These are phyloP conservation scores for Strobilomyces dryophilus DNA, from an alignment of 768 basidiomycete genomes.

Conservation along the genomic window DNA sequence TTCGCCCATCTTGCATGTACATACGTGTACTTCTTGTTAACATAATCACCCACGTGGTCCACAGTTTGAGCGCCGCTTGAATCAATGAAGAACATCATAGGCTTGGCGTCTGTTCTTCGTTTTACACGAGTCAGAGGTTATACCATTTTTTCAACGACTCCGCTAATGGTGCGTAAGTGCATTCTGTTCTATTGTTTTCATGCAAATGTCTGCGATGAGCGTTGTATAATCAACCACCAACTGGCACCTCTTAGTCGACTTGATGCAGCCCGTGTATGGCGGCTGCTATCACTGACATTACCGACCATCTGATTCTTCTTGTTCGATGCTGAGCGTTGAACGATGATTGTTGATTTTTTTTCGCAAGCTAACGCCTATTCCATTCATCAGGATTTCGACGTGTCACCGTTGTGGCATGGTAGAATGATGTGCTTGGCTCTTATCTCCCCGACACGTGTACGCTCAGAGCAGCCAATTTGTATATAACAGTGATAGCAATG, in stretches of 20 bases:
- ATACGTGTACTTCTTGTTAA: background rate
- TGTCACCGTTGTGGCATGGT: background rate
- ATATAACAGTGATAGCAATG: conserved; percentile 7
- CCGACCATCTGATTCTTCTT: conserved; percentile 48
- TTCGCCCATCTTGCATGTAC: background rate
- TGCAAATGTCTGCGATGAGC: conserved; percentile 57
- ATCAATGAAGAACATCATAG: no score
- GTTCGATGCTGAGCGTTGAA: no score
- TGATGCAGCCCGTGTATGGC: conserved; percentile 38
- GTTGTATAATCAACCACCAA: conserved; percentile 64
- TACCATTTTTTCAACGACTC: background rate
- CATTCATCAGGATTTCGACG: background rate
- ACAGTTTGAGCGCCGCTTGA: no score
- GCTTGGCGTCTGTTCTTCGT: no score
- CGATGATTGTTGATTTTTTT: background rate
- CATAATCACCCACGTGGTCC: no score
- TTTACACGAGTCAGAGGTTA: no score
- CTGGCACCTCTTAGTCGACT: conserved; percentile 95
- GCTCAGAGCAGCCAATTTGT: background rate
- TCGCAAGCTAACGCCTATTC: conserved; percentile 16
- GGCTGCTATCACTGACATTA: conserved; percentile 73
- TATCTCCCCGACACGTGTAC: conserved; percentile 6
- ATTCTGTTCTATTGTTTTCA: background rate
- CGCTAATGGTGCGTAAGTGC: conserved; percentile 13
- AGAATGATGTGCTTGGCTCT: background rate